Evolutionary conservation across 768 basidiomycete genomes (phyloP), one percentile per base, ranked within the genome.

Genomic region (Tulasnella sp.): DNA sequence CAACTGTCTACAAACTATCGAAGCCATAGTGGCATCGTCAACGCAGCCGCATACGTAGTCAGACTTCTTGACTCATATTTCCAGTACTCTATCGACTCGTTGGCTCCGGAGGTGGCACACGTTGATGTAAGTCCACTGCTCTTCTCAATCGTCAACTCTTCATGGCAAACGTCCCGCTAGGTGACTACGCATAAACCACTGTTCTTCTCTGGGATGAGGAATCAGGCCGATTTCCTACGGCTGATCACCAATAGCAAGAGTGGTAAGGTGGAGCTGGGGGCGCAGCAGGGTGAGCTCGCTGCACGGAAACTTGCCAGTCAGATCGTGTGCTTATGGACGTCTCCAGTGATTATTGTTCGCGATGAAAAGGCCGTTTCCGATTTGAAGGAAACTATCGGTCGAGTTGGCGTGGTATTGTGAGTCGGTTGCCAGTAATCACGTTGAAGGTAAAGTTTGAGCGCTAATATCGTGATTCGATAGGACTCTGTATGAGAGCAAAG

Each of bases 1-100:
- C 86, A 88, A 74, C 81, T 92, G 0, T 79, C 84, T 0, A 80
- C 84, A 67, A 91, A 91, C 76, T 90, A 89, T 75, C 85, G 90
- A 7, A 90, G 89, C 0, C 89, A 90, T 76, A 84, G 84, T 0
- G 90, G 90, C 3, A 91, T 91, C 52, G 87, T 91, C 19, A 82
- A 87, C 59, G 90, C 88, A 75, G 90, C 90, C 0, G 84, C 87
- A 66, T 85, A 85, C 0, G 80, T 90, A 26, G 84, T 91, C 5
- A 84, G 87, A 22, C 78, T 91, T 0, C 85, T 91, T 16, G 83
- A 80, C 16, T 76, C 75, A 7, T 88, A 88, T 71, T 91, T 89
- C 88, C 87, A 87, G 0, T 78, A 87, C 75, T 81, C 87, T 0
- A 89, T 91, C 34, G 90, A 91, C 77, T 75, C 74, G 1, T 82